These are phyloP conservation scores for Fusarium heterosporum DNA, from an alignment of 2,329 filamentous ascomycete species.

Conservation along the genomic window DNA sequence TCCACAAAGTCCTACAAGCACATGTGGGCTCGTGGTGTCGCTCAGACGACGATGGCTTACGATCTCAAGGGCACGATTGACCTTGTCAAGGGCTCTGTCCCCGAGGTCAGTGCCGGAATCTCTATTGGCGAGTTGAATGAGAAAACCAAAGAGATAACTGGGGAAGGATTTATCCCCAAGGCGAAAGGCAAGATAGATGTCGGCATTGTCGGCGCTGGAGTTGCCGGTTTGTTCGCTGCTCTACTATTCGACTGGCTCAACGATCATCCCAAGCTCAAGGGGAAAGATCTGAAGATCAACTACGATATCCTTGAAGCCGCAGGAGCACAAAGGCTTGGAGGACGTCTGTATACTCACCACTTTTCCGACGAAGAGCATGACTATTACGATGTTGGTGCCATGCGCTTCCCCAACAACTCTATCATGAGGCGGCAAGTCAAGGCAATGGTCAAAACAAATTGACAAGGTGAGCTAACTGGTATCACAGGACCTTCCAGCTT, in stretches of 20 bases:
- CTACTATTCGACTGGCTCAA: conserved; percentile 24
- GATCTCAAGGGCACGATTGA: not conserved
- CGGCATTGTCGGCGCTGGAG: conserved; percentile 20
- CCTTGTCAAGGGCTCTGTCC: not conserved
- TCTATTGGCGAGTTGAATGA: not conserved
- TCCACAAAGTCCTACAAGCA: not conserved
- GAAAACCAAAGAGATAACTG: not conserved
- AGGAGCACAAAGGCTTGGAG: conserved; percentile 1
- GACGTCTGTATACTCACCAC: conserved; percentile 31
- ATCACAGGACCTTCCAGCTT: not conserved
- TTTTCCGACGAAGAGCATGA: conserved; percentile 26
- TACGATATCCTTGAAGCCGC: conserved; percentile 33
- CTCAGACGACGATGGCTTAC: not conserved
- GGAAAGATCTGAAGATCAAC: not conserved
- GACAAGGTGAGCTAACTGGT: no score
- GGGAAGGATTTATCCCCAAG: not conserved
- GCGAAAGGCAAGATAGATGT: not conserved
- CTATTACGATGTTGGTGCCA: conserved; percentile 28
- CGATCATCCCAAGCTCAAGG: not conserved
- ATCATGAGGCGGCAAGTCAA: conserved; percentile 23
- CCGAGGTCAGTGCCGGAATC: not conserved
- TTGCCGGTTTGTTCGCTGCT: conserved; percentile 17
- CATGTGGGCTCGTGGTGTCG: conserved; percentile 3
- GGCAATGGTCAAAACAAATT: not conserved
- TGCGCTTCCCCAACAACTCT: conserved; percentile 25